A percentile compares a stretch with the other conserved stretches of the same genome.
Conservation (phyloP, 2,329 filamentous ascomycete genomes). For the Stenocarpella maydis region DNA sequence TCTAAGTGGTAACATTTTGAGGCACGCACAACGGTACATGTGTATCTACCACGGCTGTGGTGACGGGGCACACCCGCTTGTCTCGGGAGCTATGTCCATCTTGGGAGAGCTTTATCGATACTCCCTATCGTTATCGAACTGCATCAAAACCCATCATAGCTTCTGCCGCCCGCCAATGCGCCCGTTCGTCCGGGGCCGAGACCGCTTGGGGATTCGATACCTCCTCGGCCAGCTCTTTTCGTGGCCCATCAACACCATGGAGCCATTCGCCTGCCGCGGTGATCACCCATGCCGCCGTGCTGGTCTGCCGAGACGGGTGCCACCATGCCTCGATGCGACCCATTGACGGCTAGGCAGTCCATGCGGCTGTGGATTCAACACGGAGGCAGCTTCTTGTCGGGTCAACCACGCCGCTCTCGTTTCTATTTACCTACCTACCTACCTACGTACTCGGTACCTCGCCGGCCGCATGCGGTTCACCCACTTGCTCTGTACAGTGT, state of each 20-base stretch:
- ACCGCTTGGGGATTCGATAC: neutral
- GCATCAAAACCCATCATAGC: slow-evolving; percentile 21
- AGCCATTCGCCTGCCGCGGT: neutral
- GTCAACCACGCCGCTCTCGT: neutral
- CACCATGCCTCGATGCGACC: neutral
- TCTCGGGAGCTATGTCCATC: slow-evolving; percentile 4
- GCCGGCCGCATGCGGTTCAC: neutral
- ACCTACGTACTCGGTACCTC: slow-evolving; percentile 5
- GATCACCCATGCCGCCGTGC: neutral
- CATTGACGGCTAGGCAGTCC: neutral
- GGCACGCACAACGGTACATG: neutral
- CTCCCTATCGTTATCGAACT: slow-evolving; percentile 27
- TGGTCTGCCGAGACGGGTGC: neutral
- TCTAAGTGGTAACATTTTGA: neutral
- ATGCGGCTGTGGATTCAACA: slow-evolving; percentile 9
- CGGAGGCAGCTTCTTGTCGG: slow-evolving; percentile 6
- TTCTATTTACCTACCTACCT: neutral
- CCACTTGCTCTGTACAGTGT: neutral
- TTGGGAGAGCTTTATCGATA: slow-evolving; percentile 34
- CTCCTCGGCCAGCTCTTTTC: neutral
- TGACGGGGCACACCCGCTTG: no score
- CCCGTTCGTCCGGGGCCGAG: neutral
- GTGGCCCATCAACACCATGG: neutral
- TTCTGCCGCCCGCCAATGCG: neutral
- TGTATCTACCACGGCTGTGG: neutral